Evolutionary conservation across 1,139 yeast genomes (phyloP).

Genomic region (Hansenula lynferdii): DNA sequence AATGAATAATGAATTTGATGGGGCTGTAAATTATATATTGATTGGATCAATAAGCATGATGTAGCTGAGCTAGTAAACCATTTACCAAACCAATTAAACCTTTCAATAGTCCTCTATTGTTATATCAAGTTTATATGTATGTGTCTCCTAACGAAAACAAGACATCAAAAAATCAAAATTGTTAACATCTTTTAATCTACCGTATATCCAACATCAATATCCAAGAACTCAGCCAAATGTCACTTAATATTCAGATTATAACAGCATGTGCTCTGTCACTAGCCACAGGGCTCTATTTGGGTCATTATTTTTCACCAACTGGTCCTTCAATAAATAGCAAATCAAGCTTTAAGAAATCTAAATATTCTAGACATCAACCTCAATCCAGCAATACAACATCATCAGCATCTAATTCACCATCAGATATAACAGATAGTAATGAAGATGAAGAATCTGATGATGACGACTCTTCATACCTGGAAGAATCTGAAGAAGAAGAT

Average conservation of each 20-base stretch:
- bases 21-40: too few species aligned
- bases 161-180: too few species aligned
- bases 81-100: too few species aligned
- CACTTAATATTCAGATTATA: neutral
- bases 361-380: neutral
- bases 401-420: neutral
- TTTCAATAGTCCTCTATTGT: too few species aligned
- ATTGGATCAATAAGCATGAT: too few species aligned
- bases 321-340: neutral
- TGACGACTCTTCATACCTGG: slow-evolving; percentile 28
- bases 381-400: neutral
- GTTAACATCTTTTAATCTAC: too few species aligned
- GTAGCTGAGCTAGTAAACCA: too few species aligned
- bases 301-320: neutral
- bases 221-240: neutral
- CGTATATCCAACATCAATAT: neutral
- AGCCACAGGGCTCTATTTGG: slow-evolving; percentile 1
- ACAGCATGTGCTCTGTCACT: slow-evolving; percentile 2
- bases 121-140: too few species aligned
- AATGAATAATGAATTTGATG: neutral
- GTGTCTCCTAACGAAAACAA: too few species aligned
- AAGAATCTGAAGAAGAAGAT: slow-evolving; percentile 47
- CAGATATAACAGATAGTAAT: slow-evolving; percentile 3
- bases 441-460: slow-evolving; percentile 19
- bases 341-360: neutral